A percentile compares a stretch with the other conserved stretches of the same genome.
These are phyloP conservation scores for Fusarium keratoplasticum DNA, from an alignment of 2,329 filamentous ascomycete species.

Conservation along the genomic window DNA sequence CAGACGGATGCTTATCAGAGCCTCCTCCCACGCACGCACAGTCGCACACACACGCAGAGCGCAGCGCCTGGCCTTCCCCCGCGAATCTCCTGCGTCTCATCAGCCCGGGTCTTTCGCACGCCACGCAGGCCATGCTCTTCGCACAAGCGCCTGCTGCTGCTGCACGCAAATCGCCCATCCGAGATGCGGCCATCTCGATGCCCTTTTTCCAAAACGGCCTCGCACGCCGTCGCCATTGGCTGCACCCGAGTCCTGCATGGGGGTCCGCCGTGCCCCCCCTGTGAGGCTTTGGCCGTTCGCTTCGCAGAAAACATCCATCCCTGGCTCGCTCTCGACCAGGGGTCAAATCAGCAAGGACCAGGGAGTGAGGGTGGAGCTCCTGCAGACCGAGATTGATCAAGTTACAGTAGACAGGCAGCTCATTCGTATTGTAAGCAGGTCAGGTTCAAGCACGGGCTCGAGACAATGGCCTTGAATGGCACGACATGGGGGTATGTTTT, in stretches of 20 bases:
- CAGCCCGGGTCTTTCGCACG: conserved; percentile 21
- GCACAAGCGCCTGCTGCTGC: conserved; percentile 14
- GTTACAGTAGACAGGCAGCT: conserved; percentile 6
- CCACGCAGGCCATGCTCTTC: conserved; percentile 17
- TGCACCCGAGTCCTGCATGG: conserved; percentile 14
- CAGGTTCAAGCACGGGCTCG: conserved; percentile 7
- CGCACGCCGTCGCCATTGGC: conserved; percentile 23
- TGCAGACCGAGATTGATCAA: conserved; percentile 39
- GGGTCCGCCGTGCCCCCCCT: conserved; percentile 18
- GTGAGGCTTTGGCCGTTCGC: conserved; percentile 32
- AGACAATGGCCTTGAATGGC: conserved; percentile 1
- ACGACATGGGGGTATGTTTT: conserved; percentile 5
- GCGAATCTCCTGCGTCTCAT: conserved; percentile 36
- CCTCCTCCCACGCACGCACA: conserved; percentile 12
- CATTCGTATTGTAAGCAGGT: conserved; percentile 3
- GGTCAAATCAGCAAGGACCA: conserved; percentile 13
- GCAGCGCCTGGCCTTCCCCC: conserved; percentile 19
- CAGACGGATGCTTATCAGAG: conserved; percentile 35
- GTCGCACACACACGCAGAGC: not conserved
- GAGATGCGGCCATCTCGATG: conserved; percentile 24
- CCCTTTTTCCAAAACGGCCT: conserved; percentile 30
- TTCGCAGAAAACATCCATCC: conserved; percentile 18
- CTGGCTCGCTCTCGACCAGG: conserved; percentile 3
- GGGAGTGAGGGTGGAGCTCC: conserved; percentile 12
- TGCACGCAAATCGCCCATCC: conserved; percentile 11